Conservation (phyloP, 176 grass and related monocot genomes). For the Aegilops bicornis region DNA sequence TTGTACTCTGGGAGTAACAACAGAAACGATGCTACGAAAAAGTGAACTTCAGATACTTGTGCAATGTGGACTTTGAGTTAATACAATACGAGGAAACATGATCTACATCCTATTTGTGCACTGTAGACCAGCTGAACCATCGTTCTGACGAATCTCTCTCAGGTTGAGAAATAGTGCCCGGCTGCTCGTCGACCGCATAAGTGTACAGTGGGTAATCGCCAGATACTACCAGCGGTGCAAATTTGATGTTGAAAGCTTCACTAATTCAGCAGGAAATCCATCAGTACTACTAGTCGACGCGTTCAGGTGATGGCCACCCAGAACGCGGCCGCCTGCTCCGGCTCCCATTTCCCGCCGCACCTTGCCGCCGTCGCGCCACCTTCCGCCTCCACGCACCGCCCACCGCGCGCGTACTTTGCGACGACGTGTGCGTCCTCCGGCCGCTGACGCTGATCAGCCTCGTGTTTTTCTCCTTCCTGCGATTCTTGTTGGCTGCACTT, state of each 20-base stretch:
- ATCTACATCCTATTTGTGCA: background rate
- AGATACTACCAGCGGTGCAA: background rate
- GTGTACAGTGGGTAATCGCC: no score
- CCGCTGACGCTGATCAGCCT: background rate
- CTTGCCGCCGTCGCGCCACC: conserved; percentile 5
- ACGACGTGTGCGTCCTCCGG: conserved; percentile 7
- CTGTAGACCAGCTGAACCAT: background rate
- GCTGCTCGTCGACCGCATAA: no score
- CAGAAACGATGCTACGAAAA: background rate
- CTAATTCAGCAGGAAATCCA: background rate
- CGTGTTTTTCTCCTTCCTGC: background rate
- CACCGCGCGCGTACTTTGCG: conserved; percentile 33
- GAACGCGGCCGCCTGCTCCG: conserved; percentile 17
- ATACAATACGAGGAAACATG: background rate
- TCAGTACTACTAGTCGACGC: background rate
- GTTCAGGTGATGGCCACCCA: conserved; percentile 25
- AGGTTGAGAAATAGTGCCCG: background rate
- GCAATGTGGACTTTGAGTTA: no score
- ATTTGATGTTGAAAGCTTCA: background rate
- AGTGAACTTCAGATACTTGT: background rate
- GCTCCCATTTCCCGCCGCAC: conserved; percentile 25
- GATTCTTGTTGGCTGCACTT: conserved; percentile 12
- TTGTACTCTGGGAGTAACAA: background rate
- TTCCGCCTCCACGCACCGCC: conserved; percentile 42
- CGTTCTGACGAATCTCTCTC: background rate